Percentiles rank a stretch among this genome's conserved stretches.
These are phyloP conservation scores for Mycena leptocephala DNA, from an alignment of 768 basidiomycete species.

Conservation along the genomic window DNA sequence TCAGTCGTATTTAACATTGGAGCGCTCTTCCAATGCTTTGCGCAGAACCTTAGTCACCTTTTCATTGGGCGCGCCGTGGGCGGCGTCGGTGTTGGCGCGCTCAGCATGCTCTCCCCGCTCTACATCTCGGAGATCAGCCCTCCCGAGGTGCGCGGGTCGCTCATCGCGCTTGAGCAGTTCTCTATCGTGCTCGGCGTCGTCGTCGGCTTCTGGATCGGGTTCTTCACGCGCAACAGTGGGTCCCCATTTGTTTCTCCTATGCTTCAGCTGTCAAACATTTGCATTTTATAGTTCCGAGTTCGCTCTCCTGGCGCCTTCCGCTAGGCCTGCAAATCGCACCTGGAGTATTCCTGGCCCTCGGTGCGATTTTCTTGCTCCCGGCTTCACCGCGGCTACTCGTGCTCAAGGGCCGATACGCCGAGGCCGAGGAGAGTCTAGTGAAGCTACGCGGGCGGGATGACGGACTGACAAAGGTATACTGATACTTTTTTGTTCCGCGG, in stretches of 20 bases:
- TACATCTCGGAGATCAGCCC: constrained; percentile 92
- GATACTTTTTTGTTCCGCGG: neutral
- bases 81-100: constrained; percentile 85
- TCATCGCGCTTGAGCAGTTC: constrained; percentile 86
- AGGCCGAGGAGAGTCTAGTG: constrained; percentile 73
- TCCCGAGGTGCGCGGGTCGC: constrained; percentile 84
- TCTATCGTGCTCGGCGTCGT: constrained; percentile 89
- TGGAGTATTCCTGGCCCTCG: constrained; percentile 75
- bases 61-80: constrained; percentile 83
- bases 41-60: constrained; percentile 69
- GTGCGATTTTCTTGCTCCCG: constrained; percentile 69
- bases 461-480: constrained; percentile 65
- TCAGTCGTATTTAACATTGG: constrained; percentile 82
- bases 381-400: constrained; percentile 76
- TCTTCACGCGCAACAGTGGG: constrained; percentile 76
- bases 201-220: constrained; percentile 88
- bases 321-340: constrained; percentile 82
- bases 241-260: constrained; percentile 7
- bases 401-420: constrained; percentile 67
- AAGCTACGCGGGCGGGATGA: constrained; percentile 67
- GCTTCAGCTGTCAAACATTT: neutral
- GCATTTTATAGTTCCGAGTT: constrained; percentile 64
- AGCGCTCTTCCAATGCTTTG: constrained; percentile 79
- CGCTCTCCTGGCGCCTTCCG: constrained; percentile 85
- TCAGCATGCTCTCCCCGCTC: constrained; percentile 86